Percentiles rank a stretch among this genome's conserved stretches.
phyloP scores from a whole-genome alignment of 768 basidiomycete species.

The Pleurotus pulmonarius region DNA sequence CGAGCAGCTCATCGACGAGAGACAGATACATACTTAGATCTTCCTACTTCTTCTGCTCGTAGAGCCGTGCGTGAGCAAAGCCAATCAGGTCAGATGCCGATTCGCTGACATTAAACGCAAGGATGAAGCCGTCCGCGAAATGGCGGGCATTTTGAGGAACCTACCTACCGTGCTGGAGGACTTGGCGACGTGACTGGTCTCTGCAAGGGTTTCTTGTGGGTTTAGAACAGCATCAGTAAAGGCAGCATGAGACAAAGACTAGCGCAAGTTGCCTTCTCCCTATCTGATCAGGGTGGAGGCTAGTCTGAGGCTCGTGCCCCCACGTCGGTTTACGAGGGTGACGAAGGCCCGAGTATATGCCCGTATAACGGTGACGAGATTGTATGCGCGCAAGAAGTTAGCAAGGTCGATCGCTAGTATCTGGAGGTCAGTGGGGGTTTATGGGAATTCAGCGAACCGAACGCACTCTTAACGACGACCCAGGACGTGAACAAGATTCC shows the following conservation, averaged over 20 bases:
- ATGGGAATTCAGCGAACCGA: not conserved
- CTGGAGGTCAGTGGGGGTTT: not conserved
- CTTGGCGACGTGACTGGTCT: constrained; percentile 2
- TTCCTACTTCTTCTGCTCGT: constrained; percentile 3
- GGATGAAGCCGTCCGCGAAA: constrained; percentile 9
- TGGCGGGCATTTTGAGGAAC: constrained; percentile 5
- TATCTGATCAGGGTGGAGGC: not conserved
- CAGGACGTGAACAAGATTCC: constrained; percentile 6
- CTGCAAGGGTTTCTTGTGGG: not conserved
- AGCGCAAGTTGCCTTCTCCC: not conserved
- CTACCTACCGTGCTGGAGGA: not conserved
- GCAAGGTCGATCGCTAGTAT: constrained; percentile 1
- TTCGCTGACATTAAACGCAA: constrained; percentile 1
- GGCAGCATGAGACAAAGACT: not conserved
- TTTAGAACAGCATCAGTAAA: not conserved
- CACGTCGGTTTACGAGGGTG: not conserved
- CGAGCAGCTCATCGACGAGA: not conserved
- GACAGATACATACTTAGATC: not conserved
- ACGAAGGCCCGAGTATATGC: not conserved
- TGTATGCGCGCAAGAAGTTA: not conserved
- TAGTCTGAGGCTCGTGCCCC: not conserved
- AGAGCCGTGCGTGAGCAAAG: not conserved
- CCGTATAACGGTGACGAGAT: not conserved
- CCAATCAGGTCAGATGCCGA: not conserved
- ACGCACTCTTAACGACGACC: constrained; percentile 1